Conservation (phyloP, 331 rosid species). For the Stylosanthes scabra region DNA sequence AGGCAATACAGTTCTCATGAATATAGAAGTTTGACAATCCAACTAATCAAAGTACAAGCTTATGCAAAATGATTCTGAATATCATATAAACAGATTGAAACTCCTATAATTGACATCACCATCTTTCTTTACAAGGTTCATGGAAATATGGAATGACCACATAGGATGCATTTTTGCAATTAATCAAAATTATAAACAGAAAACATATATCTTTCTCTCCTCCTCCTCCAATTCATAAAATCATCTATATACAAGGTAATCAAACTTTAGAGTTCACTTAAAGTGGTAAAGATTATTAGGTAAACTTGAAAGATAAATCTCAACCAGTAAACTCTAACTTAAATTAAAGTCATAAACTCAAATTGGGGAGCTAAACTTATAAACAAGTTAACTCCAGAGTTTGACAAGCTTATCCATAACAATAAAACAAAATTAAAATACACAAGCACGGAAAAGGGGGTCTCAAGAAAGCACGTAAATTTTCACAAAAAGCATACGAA, state of each 20-base stretch:
- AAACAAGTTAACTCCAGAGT: too few relatives aligned
- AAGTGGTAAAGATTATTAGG: too few relatives aligned
- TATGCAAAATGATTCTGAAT: neutral
- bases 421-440: neutral
- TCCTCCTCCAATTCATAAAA: too few relatives aligned
- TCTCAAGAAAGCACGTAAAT: neutral
- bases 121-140: neutral
- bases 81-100: neutral
- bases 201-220: neutral
- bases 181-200: neutral
- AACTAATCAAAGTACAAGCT: neutral
- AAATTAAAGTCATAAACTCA: too few relatives aligned
- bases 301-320: too few relatives aligned
- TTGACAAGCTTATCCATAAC: neutral
- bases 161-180: neutral
- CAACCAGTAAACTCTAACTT: too few relatives aligned
- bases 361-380: too few relatives aligned
- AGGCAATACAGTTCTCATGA: slow-evolving; percentile 19
- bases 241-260: too few relatives aligned
- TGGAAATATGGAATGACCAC: neutral
- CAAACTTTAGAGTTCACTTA: too few relatives aligned
- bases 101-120: neutral
- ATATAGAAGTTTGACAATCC: slow-evolving; percentile 22
- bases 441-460: neutral
- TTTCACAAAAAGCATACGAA: neutral